A percentile compares a stretch with the other conserved stretches of the same genome.
Evolutionary conservation across 78 protist genomes (phyloP).

Genomic region (Kipferlia bialata): DNA sequence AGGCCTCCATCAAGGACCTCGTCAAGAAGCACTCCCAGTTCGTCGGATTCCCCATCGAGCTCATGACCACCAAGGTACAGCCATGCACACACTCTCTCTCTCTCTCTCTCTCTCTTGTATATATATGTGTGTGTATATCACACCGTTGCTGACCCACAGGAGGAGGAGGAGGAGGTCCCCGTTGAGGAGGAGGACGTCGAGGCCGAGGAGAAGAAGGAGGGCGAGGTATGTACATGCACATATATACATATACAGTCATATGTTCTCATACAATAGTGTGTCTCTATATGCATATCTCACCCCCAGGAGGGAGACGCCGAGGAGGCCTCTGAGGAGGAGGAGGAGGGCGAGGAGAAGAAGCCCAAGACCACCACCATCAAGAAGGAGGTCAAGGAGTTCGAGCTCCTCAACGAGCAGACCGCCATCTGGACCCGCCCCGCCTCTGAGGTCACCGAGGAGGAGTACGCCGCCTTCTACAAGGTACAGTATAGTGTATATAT

Average conservation of each 20-base stretch:
- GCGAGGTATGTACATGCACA: no score
- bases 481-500: no score
- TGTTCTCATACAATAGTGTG: no score
- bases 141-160: no score
- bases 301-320: conserved; percentile 29
- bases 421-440: conserved; percentile 97
- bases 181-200: conserved; percentile 52
- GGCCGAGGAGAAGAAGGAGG: conserved; percentile 51
- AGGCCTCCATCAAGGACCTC: conserved; percentile 77
- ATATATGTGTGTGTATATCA: no score
- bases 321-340: conserved; percentile 38
- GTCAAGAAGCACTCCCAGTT: conserved; percentile 98
- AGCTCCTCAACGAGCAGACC: conserved; percentile 91
- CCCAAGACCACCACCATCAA: conserved; percentile 71
- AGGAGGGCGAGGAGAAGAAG: conserved; percentile 28
- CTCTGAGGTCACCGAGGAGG: conserved; percentile 88
- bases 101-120: no score
- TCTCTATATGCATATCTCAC: no score
- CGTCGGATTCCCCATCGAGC: conserved; percentile 90
- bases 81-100: no score
- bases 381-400: conserved; percentile 69
- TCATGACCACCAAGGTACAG: conserved; percentile 24
- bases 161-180: conserved; percentile 54
- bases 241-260: no score
- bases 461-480: conserved; percentile 98